Evolutionary conservation across 305 asterid genomes (phyloP).

Genomic region (Fraxinus ornus): DNA sequence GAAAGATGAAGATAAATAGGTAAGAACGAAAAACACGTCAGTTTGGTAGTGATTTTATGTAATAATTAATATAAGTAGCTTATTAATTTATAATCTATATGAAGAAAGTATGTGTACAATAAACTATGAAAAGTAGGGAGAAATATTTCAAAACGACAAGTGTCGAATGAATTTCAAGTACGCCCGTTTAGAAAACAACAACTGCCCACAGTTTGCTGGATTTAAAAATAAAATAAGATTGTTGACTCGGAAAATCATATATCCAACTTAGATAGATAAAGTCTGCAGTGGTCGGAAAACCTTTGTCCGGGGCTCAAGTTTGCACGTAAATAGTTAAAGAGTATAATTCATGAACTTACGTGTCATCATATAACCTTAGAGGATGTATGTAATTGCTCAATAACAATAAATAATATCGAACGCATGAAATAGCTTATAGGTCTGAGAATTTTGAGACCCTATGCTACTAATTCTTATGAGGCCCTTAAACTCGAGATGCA

Average conservation of each 20-base stretch:
- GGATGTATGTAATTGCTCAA: not conserved
- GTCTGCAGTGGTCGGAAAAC: no score
- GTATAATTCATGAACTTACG: no score
- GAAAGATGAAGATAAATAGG: conserved; percentile 33
- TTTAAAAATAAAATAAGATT: not conserved
- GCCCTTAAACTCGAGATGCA: no score
- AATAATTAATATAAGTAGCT: not conserved
- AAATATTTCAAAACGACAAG: not conserved
- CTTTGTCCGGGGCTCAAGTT: no score
- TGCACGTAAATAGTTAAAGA: no score
- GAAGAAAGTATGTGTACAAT: not conserved
- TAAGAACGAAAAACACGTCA: conserved; percentile 46
- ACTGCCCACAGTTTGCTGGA: not conserved
- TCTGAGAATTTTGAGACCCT: no score
- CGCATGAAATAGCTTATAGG: not conserved
- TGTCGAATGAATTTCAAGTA: not conserved
- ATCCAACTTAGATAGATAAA: not conserved
- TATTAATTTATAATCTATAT: not conserved
- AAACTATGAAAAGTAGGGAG: not conserved
- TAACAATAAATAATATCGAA: not conserved
- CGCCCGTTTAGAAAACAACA: not conserved
- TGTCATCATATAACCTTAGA: no score
- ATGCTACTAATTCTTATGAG: no score
- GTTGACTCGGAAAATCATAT: not conserved
- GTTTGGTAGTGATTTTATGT: conserved; percentile 41